Evolutionary conservation across 2,329 filamentous ascomycete species (phyloP).

Genomic region (Orbilia quercus): DNA sequence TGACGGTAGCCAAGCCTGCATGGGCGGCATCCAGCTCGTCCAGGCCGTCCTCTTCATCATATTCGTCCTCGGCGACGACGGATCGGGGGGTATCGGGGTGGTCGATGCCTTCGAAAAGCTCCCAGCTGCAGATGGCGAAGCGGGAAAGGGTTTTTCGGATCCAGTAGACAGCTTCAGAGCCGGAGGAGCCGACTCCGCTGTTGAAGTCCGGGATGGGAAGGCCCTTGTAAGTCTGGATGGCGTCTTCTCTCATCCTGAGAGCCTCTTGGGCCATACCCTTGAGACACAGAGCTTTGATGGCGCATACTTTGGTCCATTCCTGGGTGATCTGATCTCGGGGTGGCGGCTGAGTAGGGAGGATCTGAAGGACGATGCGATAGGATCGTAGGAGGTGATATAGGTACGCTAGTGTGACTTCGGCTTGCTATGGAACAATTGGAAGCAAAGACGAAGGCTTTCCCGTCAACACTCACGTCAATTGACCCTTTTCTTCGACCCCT

Average conservation of each 20-base stretch:
- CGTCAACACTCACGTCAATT: constrained; percentile 47
- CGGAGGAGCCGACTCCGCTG: constrained; percentile 44
- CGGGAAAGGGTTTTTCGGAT: constrained; percentile 51
- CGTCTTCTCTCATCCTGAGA: constrained; percentile 44
- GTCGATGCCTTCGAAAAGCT: constrained; percentile 52
- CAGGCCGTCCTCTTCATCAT: constrained; percentile 41
- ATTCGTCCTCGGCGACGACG: constrained; percentile 40
- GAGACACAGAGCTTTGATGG: constrained; percentile 52
- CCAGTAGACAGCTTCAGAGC: constrained; percentile 48
- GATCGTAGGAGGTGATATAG: constrained; percentile 51
- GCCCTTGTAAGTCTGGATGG: constrained; percentile 47
- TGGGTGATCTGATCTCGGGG: constrained; percentile 51
- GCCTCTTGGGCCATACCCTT: constrained; percentile 53
- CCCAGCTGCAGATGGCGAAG: constrained; percentile 55
- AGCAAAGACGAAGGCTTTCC: constrained; percentile 44
- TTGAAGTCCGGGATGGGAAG: constrained; percentile 50
- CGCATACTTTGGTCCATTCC: constrained; percentile 55
- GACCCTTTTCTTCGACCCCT: background rate
- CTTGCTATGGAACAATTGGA: constrained; percentile 45
- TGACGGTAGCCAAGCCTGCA: constrained; percentile 29
- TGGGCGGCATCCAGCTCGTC: constrained; percentile 46
- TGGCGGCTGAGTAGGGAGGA: constrained; percentile 31
- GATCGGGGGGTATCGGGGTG: constrained; percentile 34
- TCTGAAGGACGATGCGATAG: constrained; percentile 46
- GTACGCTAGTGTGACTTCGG: constrained; percentile 54